A percentile compares a stretch with the other conserved stretches of the same genome.
Evolutionary conservation across 129 eudicot species (phyloP).

Genomic region (Chrysanthemum lavandulifolium): DNA sequence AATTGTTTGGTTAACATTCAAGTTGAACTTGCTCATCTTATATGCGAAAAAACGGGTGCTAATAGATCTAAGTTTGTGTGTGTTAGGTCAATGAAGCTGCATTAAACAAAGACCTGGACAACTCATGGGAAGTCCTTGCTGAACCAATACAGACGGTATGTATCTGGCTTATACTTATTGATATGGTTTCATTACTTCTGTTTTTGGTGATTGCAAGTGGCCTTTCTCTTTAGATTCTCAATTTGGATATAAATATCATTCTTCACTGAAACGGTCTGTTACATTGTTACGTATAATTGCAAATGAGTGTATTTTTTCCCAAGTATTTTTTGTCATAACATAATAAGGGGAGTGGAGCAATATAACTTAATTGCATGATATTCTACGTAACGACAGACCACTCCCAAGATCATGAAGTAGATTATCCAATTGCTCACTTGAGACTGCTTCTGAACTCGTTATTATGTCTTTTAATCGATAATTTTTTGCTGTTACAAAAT

Average conservation of each 20-base stretch:
- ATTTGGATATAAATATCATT: background rate
- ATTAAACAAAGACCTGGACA: conserved; percentile 65
- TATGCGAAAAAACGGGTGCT: background rate
- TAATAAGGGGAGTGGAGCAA: background rate
- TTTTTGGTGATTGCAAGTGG: background rate
- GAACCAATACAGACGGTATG: conserved; percentile 97
- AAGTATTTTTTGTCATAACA: no score
- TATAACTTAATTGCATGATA: background rate
- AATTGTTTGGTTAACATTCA: background rate
- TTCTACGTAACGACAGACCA: background rate
- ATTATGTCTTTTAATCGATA: background rate
- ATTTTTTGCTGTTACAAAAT: background rate
- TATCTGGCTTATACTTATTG: conserved; percentile 6
- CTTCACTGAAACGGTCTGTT: background rate
- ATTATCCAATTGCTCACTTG: background rate
- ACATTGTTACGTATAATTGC: background rate
- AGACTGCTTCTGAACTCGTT: background rate
- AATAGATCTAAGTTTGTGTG: background rate
- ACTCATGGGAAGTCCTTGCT: conserved; percentile 98
- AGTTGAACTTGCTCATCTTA: background rate
- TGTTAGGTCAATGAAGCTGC: conserved; percentile 83
- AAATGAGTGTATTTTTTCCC: background rate
- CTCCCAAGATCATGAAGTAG: background rate
- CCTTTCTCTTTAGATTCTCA: background rate
- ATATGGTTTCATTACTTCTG: background rate